These are phyloP conservation scores for Russula virescens DNA, from an alignment of 768 basidiomycete genomes.

Conservation along the genomic window DNA sequence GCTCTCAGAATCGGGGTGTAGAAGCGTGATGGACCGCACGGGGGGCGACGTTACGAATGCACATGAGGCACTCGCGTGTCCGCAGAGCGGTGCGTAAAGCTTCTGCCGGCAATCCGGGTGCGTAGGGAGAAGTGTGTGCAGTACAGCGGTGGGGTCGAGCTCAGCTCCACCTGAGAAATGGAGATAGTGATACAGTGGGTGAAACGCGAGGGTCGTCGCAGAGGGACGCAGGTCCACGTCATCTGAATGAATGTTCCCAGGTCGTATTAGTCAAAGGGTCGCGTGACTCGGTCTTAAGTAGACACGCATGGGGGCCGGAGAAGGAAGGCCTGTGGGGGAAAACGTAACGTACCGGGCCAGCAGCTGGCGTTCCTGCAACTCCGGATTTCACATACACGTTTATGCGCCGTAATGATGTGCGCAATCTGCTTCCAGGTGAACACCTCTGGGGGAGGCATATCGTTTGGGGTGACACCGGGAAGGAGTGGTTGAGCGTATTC, in stretches of 20 bases:
- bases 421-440: constrained; percentile 23
- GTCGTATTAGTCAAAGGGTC: background rate
- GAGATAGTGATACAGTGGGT: constrained; percentile 24
- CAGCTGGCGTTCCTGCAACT: constrained; percentile 22
- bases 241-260: constrained; percentile 6
- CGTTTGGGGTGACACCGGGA: background rate
- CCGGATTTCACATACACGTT: constrained; percentile 22
- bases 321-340: background rate
- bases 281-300: background rate
- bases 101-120: constrained; percentile 22
- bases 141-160: constrained; percentile 18
- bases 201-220: constrained; percentile 17
- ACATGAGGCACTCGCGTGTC: constrained; percentile 20
- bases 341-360: constrained; percentile 22
- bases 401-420: constrained; percentile 18
- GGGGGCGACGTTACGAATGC: constrained; percentile 22
- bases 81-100: constrained; percentile 21
- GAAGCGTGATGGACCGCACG: constrained; percentile 18
- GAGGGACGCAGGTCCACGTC: constrained; percentile 7
- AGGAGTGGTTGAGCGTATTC: constrained; percentile 16
- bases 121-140: constrained; percentile 21
- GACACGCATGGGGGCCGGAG: background rate
- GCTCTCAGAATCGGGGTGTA: constrained; percentile 15
- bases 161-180: constrained; percentile 20
- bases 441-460: constrained; percentile 5